phyloP scores from a whole-genome alignment of 1,284 basidiomycete genomes.

The Albatrellus sp. region DNA sequence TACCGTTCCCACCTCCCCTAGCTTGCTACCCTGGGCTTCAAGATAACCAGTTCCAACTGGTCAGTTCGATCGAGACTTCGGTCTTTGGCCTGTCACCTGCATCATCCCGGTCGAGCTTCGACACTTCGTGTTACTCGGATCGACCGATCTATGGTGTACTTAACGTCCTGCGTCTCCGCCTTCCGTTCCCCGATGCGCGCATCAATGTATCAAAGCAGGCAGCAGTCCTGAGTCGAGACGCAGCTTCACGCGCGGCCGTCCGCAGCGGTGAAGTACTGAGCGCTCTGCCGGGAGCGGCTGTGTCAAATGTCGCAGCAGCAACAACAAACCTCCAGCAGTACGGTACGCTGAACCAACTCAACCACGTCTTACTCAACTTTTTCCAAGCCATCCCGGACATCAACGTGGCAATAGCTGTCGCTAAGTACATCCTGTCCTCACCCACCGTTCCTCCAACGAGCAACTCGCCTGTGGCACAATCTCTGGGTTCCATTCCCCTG shows the following conservation, averaged over 20 bases:
- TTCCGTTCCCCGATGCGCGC: constrained; percentile 38
- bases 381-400: constrained; percentile 38
- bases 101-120: constrained; percentile 23
- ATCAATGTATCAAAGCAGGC: constrained; percentile 35
- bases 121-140: constrained; percentile 37
- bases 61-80: constrained; percentile 34
- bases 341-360: constrained; percentile 38
- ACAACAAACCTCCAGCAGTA: constrained; percentile 33
- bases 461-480: constrained; percentile 25
- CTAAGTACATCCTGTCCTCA: constrained; percentile 32
- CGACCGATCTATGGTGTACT: constrained; percentile 53
- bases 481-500: constrained; percentile 32
- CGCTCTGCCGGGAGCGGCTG: constrained; percentile 24
- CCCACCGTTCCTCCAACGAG: constrained; percentile 29
- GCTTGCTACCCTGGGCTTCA: constrained; percentile 44
- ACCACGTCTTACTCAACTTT: constrained; percentile 47
- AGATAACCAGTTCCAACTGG: constrained; percentile 23
- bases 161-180: constrained; percentile 38
- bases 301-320: constrained; percentile 16
- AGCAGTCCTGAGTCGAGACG: constrained; percentile 30
- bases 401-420: constrained; percentile 33
- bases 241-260: constrained; percentile 32
- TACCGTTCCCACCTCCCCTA: constrained; percentile 43
- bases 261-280: constrained; percentile 38
- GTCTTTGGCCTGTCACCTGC: constrained; percentile 35